Evolutionary conservation across 305 asterid genomes (phyloP).

Genomic region (Solanum hybrid): DNA sequence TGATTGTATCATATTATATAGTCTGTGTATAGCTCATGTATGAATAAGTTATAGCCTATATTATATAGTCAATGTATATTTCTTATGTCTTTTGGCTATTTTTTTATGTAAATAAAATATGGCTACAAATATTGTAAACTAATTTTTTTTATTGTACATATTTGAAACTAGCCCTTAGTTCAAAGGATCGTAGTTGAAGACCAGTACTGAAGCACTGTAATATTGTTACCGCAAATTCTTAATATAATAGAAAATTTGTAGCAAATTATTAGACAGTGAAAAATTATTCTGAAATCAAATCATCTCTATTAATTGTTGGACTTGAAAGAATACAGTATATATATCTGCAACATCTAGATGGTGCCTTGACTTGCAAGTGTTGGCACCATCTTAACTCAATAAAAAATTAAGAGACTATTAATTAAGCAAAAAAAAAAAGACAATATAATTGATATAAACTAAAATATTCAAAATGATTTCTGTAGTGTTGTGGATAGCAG

Average conservation of each 20-base stretch:
- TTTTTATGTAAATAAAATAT: background rate
- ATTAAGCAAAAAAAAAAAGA: background rate
- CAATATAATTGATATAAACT: background rate
- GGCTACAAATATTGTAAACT: background rate
- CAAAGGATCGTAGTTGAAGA: background rate
- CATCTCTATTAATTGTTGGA: background rate
- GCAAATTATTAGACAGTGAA: background rate
- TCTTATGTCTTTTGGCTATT: background rate
- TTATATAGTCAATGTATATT: background rate
- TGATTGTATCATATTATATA: no score
- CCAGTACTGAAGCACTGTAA: background rate
- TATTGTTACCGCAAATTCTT: background rate
- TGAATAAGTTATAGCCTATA: background rate
- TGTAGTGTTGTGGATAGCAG: background rate
- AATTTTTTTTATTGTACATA: no score
- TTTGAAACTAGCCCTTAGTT: background rate
- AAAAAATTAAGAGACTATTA: background rate
- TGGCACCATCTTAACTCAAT: background rate
- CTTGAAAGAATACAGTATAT: background rate
- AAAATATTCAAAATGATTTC: background rate
- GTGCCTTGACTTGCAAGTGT: background rate
- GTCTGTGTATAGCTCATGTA: background rate
- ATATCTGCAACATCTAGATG: background rate
- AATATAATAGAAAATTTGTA: background rate
- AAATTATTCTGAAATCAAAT: background rate